phyloP scores from a whole-genome alignment of 345 rosid genomes.

The Noccaea caerulescens region DNA sequence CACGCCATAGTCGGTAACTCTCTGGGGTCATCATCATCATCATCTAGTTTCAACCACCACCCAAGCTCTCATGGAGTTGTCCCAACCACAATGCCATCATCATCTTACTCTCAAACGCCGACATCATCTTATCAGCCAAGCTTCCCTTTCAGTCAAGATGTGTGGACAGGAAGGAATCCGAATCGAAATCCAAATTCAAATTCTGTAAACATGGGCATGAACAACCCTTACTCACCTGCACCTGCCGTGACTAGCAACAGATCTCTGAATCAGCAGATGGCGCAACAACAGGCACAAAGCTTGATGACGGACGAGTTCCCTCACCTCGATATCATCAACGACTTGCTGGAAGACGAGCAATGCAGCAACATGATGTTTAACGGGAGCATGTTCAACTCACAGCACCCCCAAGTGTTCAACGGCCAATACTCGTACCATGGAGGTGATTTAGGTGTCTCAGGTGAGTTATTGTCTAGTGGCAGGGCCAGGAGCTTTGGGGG shows the following conservation, averaged over 20 bases:
- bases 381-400: slow-evolving; percentile 39
- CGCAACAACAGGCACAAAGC: slow-evolving; percentile 60
- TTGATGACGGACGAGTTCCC: slow-evolving; percentile 81
- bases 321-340: slow-evolving; percentile 95
- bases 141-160: slow-evolving; percentile 53
- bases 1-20: slow-evolving; percentile 79
- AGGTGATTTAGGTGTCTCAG: slow-evolving; percentile 58
- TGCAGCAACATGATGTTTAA: slow-evolving; percentile 49
- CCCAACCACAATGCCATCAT: slow-evolving; percentile 49
- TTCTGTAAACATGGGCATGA: slow-evolving; percentile 32
- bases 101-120: slow-evolving; percentile 52
- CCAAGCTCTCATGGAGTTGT: slow-evolving; percentile 55
- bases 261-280: slow-evolving; percentile 44
- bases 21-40: slow-evolving; percentile 50
- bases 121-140: slow-evolving; percentile 54
- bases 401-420: slow-evolving; percentile 48
- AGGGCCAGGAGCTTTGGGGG: slow-evolving; percentile 66
- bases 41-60: slow-evolving; percentile 55
- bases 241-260: slow-evolving; percentile 24
- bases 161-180: slow-evolving; percentile 57
- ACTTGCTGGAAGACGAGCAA: slow-evolving; percentile 87
- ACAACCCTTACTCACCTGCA: slow-evolving; percentile 27
- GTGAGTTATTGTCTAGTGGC: slow-evolving; percentile 54
- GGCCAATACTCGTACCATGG: slow-evolving; percentile 59
- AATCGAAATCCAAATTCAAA: slow-evolving; percentile 4